phyloP scores from a whole-genome alignment of 768 basidiomycete species.

The Rhizopogon vulgaris region DNA sequence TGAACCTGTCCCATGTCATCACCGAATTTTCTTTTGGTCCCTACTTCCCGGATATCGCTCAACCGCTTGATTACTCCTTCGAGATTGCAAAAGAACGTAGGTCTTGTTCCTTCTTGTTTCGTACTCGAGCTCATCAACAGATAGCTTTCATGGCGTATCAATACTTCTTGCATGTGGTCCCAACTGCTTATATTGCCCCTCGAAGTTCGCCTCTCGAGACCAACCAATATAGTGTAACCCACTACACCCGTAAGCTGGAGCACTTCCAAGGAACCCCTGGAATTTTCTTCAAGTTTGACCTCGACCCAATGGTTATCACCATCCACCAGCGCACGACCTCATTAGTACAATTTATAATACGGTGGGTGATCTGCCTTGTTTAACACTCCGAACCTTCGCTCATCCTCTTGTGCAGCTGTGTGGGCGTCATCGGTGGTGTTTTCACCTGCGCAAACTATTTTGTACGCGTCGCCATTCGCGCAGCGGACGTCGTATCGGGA shows the following conservation, averaged over 20 bases:
- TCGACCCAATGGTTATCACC: slow-evolving; percentile 83
- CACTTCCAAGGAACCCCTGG: slow-evolving; percentile 82
- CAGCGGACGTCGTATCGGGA: slow-evolving; percentile 58
- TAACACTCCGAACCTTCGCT: neutral
- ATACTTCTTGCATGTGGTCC: slow-evolving; percentile 93
- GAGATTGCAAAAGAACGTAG: slow-evolving; percentile 65
- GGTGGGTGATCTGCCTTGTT: slow-evolving; percentile 27
- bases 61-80: slow-evolving; percentile 89
- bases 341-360: slow-evolving; percentile 75
- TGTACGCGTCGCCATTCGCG: slow-evolving; percentile 54
- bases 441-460: slow-evolving; percentile 83
- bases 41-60: slow-evolving; percentile 90
- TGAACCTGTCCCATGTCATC: slow-evolving; percentile 97
- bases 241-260: slow-evolving; percentile 72
- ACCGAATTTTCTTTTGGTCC: slow-evolving; percentile 97
- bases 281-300: slow-evolving; percentile 97
- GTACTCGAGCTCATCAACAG: neutral
- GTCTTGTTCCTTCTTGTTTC: slow-evolving; percentile 22
- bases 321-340: slow-evolving; percentile 86
- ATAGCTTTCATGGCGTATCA: slow-evolving; percentile 87
- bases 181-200: slow-evolving; percentile 85
- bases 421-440: slow-evolving; percentile 91
- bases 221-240: slow-evolving; percentile 91
- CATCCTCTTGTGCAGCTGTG: slow-evolving; percentile 38
- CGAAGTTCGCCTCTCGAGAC: slow-evolving; percentile 60